phyloP scores from a whole-genome alignment of 2,329 filamentous ascomycete genomes.

The Talaromyces islandicus region DNA sequence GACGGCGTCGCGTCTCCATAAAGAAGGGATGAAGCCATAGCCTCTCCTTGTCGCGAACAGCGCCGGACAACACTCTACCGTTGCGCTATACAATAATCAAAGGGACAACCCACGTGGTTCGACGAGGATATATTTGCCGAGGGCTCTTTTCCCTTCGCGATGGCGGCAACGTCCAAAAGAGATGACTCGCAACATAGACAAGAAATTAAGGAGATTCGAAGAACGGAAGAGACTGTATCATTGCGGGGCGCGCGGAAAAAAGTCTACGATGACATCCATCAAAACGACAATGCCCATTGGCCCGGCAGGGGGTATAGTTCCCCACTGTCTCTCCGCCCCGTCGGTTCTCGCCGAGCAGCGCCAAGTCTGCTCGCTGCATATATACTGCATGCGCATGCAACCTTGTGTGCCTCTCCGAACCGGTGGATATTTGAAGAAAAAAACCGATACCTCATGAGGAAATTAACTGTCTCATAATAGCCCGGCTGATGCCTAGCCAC shows the following conservation, averaged over 20 bases:
- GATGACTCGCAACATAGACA: not conserved
- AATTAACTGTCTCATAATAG: not conserved
- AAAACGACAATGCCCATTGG: not conserved
- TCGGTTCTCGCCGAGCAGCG: not conserved
- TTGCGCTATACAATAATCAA: not conserved
- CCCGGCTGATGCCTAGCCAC: not conserved
- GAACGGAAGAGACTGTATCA: not conserved
- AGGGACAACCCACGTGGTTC: not conserved
- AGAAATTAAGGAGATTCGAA: not conserved
- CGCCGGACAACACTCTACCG: not conserved
- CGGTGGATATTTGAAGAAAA: not conserved
- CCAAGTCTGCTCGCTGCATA: not conserved
- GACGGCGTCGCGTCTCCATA: not conserved
- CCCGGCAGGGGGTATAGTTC: not conserved
- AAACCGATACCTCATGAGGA: not conserved
- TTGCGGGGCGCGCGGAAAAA: conserved; percentile 9
- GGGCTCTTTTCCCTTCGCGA: not conserved
- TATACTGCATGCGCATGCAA: not conserved
- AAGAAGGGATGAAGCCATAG: conserved; percentile 5
- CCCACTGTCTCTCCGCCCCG: not conserved
- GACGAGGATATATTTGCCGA: not conserved
- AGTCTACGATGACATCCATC: conserved; percentile 1
- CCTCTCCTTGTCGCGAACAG: not conserved
- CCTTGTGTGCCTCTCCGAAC: not conserved
- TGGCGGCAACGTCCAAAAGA: not conserved